A percentile compares a stretch with the other conserved stretches of the same genome.
phyloP scores from a whole-genome alignment of 352 stramenopile species.

The Pythium rishiriense region DNA sequence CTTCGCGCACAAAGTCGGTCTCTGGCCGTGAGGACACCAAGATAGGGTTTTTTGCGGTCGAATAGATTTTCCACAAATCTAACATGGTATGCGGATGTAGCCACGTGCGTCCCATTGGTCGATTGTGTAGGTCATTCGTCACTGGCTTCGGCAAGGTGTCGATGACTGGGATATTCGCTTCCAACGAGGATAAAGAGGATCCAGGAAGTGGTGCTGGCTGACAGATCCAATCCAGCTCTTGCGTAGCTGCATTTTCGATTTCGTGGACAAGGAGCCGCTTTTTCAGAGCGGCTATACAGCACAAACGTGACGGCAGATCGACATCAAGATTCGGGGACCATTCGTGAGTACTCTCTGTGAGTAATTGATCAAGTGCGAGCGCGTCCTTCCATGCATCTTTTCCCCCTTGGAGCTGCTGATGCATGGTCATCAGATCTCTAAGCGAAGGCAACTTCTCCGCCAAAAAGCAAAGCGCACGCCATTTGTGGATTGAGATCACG shows the following conservation, averaged over 20 bases:
- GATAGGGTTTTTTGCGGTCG: slow-evolving; percentile 32
- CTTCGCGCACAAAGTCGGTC: slow-evolving; percentile 39
- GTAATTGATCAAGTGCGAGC: slow-evolving; percentile 16
- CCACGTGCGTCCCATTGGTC: neutral
- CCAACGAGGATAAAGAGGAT: neutral
- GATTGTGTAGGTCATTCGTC: neutral
- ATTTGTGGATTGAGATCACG: slow-evolving; percentile 21
- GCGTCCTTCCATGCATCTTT: slow-evolving; percentile 21
- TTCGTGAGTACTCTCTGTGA: neutral
- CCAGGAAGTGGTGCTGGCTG: neutral
- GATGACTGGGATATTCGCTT: too few relatives aligned
- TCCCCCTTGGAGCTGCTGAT: neutral
- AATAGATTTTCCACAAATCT: slow-evolving; percentile 43
- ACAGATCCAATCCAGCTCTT: slow-evolving; percentile 18
- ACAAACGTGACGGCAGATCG: slow-evolving; percentile 12
- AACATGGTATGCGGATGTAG: slow-evolving; percentile 4
- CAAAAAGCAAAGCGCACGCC: slow-evolving; percentile 30
- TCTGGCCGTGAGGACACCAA: slow-evolving; percentile 32
- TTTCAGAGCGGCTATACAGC: slow-evolving; percentile 15
- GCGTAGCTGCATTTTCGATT: slow-evolving; percentile 1
- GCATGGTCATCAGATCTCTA: slow-evolving; percentile 10
- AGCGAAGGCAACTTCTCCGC: slow-evolving; percentile 20
- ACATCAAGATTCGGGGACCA: slow-evolving; percentile 16
- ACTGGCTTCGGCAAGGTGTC: neutral
- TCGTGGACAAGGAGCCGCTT: slow-evolving; percentile 12